Percentiles rank a stretch among this genome's conserved stretches.
Evolutionary conservation across 2,329 filamentous ascomycete genomes (phyloP).

Genomic region (Colletotrichum sp.): DNA sequence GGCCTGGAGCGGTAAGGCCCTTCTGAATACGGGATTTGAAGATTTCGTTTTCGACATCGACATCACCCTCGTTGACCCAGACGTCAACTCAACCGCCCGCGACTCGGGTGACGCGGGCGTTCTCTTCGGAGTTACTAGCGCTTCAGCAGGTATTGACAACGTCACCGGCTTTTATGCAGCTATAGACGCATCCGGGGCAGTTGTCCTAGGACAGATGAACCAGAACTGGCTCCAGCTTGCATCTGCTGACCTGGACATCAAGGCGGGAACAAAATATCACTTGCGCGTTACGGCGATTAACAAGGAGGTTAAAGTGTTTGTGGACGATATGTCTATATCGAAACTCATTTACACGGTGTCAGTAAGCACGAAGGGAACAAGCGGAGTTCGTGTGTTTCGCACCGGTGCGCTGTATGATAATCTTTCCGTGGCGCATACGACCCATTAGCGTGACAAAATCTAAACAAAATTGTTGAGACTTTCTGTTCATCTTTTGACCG

Average conservation of each 20-base stretch:
- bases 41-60: constrained; percentile 36
- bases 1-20: constrained; percentile 26
- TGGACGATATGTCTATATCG: constrained; percentile 27
- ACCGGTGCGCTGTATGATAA: constrained; percentile 27
- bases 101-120: constrained; percentile 34
- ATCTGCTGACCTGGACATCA: background rate
- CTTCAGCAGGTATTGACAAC: constrained; percentile 2
- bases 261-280: constrained; percentile 20
- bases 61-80: constrained; percentile 19
- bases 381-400: constrained; percentile 28
- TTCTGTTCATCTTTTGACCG: no score
- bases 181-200: constrained; percentile 28
- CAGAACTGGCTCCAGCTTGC: constrained; percentile 23
- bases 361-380: constrained; percentile 24
- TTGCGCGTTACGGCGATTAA: constrained; percentile 29
- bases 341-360: constrained; percentile 19
- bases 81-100: background rate
- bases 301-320: constrained; percentile 30
- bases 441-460: no score
- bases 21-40: constrained; percentile 41
- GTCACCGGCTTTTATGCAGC: constrained; percentile 33
- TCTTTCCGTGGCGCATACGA: constrained; percentile 29
- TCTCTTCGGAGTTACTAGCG: constrained; percentile 36
- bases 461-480: no score
- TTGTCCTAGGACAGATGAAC: constrained; percentile 27